These are phyloP conservation scores for Penicillium sp. DNA, from an alignment of 2,329 filamentous ascomycete species.

Conservation along the genomic window DNA sequence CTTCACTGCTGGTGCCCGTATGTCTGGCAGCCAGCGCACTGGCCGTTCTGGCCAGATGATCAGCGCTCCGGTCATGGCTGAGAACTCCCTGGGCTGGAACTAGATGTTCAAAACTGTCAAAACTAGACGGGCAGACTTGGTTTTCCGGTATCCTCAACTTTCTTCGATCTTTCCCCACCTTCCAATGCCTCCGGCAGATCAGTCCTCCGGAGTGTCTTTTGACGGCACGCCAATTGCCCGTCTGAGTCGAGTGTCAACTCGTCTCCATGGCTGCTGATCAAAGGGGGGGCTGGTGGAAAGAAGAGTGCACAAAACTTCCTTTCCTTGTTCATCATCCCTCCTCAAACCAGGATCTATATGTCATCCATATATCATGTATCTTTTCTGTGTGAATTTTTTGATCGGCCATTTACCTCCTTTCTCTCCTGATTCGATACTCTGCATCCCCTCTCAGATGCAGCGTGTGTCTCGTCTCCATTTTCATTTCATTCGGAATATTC, in stretches of 20 bases:
- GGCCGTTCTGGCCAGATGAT: constrained; percentile 69
- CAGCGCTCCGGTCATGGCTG: constrained; percentile 85
- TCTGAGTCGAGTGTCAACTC: neutral
- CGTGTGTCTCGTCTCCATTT: constrained; percentile 16
- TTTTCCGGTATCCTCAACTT: constrained; percentile 2
- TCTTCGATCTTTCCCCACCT: constrained; percentile 3
- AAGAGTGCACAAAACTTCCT: constrained; percentile 29
- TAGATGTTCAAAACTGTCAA: constrained; percentile 49
- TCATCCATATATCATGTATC: constrained; percentile 27
- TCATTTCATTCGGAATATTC: constrained; percentile 35
- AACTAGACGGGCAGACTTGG: constrained; percentile 20
- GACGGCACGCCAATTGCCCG: neutral
- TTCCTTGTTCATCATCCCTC: constrained; percentile 29
- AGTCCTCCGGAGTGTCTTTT: neutral
- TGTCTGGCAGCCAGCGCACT: constrained; percentile 65
- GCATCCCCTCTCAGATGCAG: constrained; percentile 7
- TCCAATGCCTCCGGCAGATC: neutral
- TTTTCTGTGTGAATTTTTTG: constrained; percentile 28
- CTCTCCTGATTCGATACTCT: constrained; percentile 24
- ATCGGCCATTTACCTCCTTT: constrained; percentile 23
- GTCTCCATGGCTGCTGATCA: neutral
- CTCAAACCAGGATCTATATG: constrained; percentile 23
- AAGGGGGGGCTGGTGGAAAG: neutral
- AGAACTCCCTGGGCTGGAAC: constrained; percentile 96
- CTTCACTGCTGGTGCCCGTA: constrained; percentile 49